Evolutionary conservation across 257 asterid genomes (phyloP).

Genomic region (Perilla frutescens): DNA sequence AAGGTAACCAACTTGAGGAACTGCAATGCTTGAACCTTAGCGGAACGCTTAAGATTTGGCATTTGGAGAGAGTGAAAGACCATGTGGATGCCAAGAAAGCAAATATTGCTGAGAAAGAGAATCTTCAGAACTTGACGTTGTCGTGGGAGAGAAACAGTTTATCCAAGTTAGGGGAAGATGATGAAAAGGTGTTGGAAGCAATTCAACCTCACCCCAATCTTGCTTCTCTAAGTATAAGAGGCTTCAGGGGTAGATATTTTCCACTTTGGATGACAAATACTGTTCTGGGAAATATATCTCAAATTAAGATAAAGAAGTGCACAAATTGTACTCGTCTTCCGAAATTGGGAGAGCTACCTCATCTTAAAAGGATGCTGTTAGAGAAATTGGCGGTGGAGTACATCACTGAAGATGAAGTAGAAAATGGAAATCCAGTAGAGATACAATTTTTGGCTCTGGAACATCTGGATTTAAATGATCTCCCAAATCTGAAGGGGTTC

Average conservation of each 20-base stretch:
- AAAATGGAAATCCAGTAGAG: no score
- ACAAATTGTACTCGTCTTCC: neutral
- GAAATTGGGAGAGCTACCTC: constrained; percentile 1
- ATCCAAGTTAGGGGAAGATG: neutral
- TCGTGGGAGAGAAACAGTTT: constrained; percentile 14
- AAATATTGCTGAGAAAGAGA: constrained; percentile 30
- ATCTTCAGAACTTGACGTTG: constrained; percentile 30
- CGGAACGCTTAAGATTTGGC: constrained; percentile 27
- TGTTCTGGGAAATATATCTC: neutral
- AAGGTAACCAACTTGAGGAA: constrained; percentile 28
- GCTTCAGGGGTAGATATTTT: constrained; percentile 34
- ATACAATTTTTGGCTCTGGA: no score
- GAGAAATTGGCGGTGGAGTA: constrained; percentile 18
- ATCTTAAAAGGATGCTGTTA: neutral
- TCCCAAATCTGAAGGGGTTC: no score
- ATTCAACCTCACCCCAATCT: constrained; percentile 35
- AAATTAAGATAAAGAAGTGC: neutral
- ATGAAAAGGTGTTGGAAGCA: constrained; percentile 35
- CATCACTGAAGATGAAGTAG: neutral
- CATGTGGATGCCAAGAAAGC: constrained; percentile 39
- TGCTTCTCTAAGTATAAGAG: neutral
- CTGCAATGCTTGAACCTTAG: constrained; percentile 34
- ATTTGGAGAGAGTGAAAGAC: constrained; percentile 35
- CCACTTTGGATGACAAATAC: constrained; percentile 37
- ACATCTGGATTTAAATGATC: no score